Evolutionary conservation across 352 stramenopile genomes (phyloP), one percentile per base, ranked within the genome.

Genomic region (Phytophthora rubi): DNA sequence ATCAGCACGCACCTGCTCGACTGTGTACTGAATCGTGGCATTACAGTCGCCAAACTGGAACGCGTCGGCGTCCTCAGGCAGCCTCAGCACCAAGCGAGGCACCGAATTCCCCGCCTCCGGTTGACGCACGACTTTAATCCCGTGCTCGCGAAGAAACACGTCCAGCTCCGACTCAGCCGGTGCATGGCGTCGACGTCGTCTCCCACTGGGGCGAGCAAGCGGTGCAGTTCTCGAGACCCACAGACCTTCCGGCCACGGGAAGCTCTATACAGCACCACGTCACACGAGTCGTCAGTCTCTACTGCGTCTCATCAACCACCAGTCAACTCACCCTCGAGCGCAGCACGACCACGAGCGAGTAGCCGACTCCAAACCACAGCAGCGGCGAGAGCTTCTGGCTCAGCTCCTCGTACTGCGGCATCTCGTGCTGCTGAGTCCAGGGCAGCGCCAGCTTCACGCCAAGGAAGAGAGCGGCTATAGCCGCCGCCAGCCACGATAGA

Each of bases 331-430:
- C 81, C 30, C 78, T 80, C 13, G 71, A 79, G 2, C 80, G 74
- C 10, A 92, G 60, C 8, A 80, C 16, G 3, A 77, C 23, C 16
- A 91, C 83, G 5, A 90, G 65, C 4, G 65, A 42, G 59, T 88
- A 90, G 2, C 85, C 85, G 37, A 83, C 37, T 8, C 55, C 65
- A 51, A 92, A 92, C 85, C 85, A 92, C 23, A 88, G 57, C 33
- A 87, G 42, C 7, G 85, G 76, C 5, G 76, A 71, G 3, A 91
- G 44, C 18, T 73, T 71, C 32, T 79, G 66, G 7, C 54, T 9
- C 26, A 86, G 57, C 16, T 64, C 59, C 16, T 80, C 49, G n/a
- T 62, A 78, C 26, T 47, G 21, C 23, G 23, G 35, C 15, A 39
- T 23, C n/a, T 64, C 70, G 10, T 76, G 69, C 4, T 65, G 60